Evolutionary conservation across 345 rosid genomes (phyloP), one percentile per base, ranked within the genome.

Genomic region (Dimocarpus longan): DNA sequence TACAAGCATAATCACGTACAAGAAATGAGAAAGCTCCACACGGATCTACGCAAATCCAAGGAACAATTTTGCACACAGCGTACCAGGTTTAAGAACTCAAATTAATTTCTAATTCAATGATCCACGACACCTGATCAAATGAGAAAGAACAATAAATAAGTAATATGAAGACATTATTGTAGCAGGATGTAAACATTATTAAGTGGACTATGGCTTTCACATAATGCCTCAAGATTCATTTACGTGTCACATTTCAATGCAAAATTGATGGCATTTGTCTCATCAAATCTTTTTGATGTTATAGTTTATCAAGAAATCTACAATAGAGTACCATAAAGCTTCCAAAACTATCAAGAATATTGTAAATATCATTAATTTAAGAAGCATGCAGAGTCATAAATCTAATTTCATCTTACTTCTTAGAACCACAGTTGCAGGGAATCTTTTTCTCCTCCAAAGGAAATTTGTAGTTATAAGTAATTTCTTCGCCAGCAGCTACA

Each of bases 381-480:
- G 39, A 60, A 54, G 22, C 62, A 65, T 24, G 24, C 12, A 54
- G 0, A n/a, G 43, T 13, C 22, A 66, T 8, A 37, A 67, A 13
- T 72, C 60, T 44, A 52, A 70, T 54, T 70, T 66, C 40, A 82
- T 79, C 94, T 93, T 88, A 94, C 99, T 91, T 97, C 85, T 76
- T 92, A 18, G 98, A 87, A 85, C 98, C 93, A 84, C 99, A 97
- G 91, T 93, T 91, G 87, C 99, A 97, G 24, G 98, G 99, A 48
- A 94, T 97, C 85, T 97, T 97, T 76, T 92, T 85, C 74, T 93
- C 98, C 84, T 94, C 99, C 87, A 97, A 81, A 11, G 98, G 99
- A 84, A 97, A 94, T 80, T 92, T 97, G 91, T 94, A 97, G 86
- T 97, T 97, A 81, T 97, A 97, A 76, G 97, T 87, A 71, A 97